Percentiles rank a stretch among this genome's conserved stretches.
Evolutionary conservation across 2,329 filamentous ascomycete species (phyloP).

Genomic region (Claviceps africana): DNA sequence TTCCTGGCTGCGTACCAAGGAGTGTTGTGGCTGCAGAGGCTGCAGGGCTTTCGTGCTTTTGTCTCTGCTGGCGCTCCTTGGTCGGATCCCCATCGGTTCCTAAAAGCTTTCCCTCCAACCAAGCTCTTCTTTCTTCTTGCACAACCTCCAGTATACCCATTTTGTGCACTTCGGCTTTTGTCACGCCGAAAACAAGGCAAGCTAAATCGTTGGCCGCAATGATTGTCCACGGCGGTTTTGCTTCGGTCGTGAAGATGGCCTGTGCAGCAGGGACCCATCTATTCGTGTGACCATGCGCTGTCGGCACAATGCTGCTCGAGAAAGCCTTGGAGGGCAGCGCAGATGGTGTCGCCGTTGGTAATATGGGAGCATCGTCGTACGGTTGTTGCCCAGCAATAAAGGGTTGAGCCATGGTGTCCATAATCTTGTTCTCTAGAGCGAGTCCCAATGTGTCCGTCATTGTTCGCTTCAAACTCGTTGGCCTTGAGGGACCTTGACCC

Average conservation of each 20-base stretch:
- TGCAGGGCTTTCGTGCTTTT: slow-evolving; percentile 22
- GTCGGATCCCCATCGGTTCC: slow-evolving; percentile 29
- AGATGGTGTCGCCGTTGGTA: slow-evolving; percentile 28
- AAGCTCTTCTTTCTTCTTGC: slow-evolving; percentile 72
- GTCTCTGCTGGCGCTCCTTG: slow-evolving; percentile 17
- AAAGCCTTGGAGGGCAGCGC: slow-evolving; percentile 27
- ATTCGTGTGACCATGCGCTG: slow-evolving; percentile 76
- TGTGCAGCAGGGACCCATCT: slow-evolving; percentile 85
- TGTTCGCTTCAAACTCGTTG: slow-evolving; percentile 65
- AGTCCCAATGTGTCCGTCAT: slow-evolving; percentile 70
- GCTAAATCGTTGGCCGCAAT: slow-evolving; percentile 91
- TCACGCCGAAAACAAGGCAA: slow-evolving; percentile 96
- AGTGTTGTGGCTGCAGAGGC: slow-evolving; percentile 33
- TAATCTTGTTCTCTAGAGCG: slow-evolving; percentile 65
- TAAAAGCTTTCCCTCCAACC: slow-evolving; percentile 75
- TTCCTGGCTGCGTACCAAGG: slow-evolving; percentile 54
- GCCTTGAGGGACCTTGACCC: slow-evolving; percentile 43
- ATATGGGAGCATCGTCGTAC: slow-evolving; percentile 24
- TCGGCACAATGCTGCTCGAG: slow-evolving; percentile 36
- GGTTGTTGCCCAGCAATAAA: slow-evolving; percentile 40
- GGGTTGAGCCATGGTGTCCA: slow-evolving; percentile 74
- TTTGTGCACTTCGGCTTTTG: slow-evolving; percentile 85
- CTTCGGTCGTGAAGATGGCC: slow-evolving; percentile 94
- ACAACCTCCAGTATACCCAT: slow-evolving; percentile 93
- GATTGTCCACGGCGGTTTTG: slow-evolving; percentile 84